A percentile compares a stretch with the other conserved stretches of the same genome.
These are phyloP conservation scores for Eucalyptus victrix DNA, from an alignment of 345 rosid genomes.

Conservation along the genomic window DNA sequence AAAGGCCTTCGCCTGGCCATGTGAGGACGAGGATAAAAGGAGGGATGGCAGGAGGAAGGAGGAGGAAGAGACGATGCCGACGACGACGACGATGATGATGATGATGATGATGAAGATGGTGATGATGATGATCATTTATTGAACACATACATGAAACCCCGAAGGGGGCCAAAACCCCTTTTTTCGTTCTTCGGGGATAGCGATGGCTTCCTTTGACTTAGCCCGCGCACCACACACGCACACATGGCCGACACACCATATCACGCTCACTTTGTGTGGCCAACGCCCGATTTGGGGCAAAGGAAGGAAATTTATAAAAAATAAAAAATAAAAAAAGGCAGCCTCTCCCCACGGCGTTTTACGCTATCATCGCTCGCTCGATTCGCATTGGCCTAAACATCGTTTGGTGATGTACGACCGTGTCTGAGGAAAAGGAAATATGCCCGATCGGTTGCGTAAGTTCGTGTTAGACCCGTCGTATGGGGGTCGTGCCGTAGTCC, in stretches of 20 bases:
- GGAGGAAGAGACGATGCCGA: background rate
- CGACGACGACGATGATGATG: background rate
- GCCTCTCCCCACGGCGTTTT: background rate
- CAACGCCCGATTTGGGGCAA: background rate
- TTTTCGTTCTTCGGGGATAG: background rate
- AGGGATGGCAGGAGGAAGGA: background rate
- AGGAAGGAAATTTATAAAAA: fast-evolving
- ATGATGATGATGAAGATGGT: background rate
- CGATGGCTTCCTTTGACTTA: background rate
- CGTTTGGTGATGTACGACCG: background rate
- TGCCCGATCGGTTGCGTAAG: background rate
- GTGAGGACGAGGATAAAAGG: background rate
- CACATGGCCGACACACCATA: background rate
- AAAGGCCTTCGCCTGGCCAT: background rate
- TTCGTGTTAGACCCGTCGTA: background rate
- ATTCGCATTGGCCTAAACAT: background rate
- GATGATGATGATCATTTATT: background rate
- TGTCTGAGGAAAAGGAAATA: background rate
- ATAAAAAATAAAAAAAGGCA: background rate
- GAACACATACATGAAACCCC: background rate
- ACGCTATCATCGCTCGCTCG: background rate
- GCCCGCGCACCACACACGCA: background rate
- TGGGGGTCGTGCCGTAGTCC: background rate
- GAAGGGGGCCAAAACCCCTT: background rate
- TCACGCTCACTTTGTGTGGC: background rate